Conservation (phyloP, 345 rosid genomes). For the Brassica cretica region DNA sequence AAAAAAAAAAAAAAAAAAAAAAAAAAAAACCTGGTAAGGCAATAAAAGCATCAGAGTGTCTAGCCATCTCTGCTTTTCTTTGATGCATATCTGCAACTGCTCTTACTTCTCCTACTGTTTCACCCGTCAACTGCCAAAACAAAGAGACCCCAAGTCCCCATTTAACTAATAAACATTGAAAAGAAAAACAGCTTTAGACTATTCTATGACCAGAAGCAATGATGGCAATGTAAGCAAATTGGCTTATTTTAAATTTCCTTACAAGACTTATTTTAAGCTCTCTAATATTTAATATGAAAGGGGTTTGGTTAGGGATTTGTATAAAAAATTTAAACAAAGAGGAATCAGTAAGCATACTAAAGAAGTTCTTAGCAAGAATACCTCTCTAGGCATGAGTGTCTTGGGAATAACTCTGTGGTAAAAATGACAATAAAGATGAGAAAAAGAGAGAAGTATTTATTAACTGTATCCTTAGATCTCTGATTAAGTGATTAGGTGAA, state of each 20-base stretch:
- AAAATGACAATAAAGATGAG: conserved; percentile 2
- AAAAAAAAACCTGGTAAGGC: conserved; percentile 81
- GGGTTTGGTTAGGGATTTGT: background rate
- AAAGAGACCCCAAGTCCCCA: background rate
- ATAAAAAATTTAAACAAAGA: background rate
- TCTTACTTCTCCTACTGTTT: conserved; percentile 98
- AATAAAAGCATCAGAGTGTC: conserved; percentile 98
- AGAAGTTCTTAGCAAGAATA: conserved; percentile 32
- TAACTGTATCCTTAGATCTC: no score
- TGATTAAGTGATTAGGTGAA: background rate
- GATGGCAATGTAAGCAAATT: conserved; percentile 36
- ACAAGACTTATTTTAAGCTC: conserved; percentile 25
- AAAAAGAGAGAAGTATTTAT: conserved; percentile 6
- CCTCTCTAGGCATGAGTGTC: conserved; percentile 99
- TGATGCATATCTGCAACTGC: conserved; percentile 99
- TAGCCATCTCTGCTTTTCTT: conserved; percentile 99
- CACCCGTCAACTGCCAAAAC: conserved; percentile 83
- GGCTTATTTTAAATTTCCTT: conserved; percentile 22
- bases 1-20: no score
- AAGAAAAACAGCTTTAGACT: conserved; percentile 33
- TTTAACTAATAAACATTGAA: conserved; percentile 8
- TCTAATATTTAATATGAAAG: background rate
- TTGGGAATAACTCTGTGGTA: conserved; percentile 94
- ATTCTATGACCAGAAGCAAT: conserved; percentile 43
- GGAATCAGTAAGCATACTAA: background rate